phyloP scores from a whole-genome alignment of 2,329 filamentous ascomycete species.

The Ceratocystis lukuohia region DNA sequence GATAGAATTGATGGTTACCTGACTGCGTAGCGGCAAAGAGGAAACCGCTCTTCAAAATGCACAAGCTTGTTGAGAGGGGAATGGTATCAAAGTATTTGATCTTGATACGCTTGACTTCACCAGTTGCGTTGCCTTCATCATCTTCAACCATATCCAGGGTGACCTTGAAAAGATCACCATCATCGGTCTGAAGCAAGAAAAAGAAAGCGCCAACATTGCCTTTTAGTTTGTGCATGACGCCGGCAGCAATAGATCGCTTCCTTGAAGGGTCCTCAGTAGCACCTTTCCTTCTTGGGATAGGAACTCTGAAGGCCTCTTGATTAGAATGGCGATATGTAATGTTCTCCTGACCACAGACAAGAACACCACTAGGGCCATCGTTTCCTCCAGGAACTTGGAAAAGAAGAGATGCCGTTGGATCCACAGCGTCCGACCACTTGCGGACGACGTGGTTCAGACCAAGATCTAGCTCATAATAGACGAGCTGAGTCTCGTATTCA shows the following conservation, averaged over 20 bases:
- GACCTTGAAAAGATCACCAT: conserved; percentile 96
- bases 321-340: conserved; percentile 97
- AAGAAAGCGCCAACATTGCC: conserved; percentile 77
- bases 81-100: conserved; percentile 98
- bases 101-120: conserved; percentile 69
- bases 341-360: conserved; percentile 88
- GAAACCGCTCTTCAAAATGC: conserved; percentile 91
- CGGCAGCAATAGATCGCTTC: conserved; percentile 74
- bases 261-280: conserved; percentile 84
- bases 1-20: conserved; percentile 88
- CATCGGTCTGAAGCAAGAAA: conserved; percentile 88
- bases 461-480: conserved; percentile 95
- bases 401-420: conserved; percentile 74
- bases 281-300: conserved; percentile 75
- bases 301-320: conserved; percentile 74
- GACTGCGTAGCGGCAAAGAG: conserved; percentile 85
- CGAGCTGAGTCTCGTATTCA: conserved; percentile 76
- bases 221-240: conserved; percentile 96
- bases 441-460: conserved; percentile 94
- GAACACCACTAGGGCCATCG: conserved; percentile 84
- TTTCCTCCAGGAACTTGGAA: conserved; percentile 92
- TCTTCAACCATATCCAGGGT: conserved; percentile 85
- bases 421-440: conserved; percentile 90
- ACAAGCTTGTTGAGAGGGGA: conserved; percentile 71
- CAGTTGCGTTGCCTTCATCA: conserved; percentile 60